A percentile compares a stretch with the other conserved stretches of the same genome.
These are phyloP conservation scores for Talaromyces sp. DNA, from an alignment of 2,329 filamentous ascomycete genomes.

Conservation along the genomic window DNA sequence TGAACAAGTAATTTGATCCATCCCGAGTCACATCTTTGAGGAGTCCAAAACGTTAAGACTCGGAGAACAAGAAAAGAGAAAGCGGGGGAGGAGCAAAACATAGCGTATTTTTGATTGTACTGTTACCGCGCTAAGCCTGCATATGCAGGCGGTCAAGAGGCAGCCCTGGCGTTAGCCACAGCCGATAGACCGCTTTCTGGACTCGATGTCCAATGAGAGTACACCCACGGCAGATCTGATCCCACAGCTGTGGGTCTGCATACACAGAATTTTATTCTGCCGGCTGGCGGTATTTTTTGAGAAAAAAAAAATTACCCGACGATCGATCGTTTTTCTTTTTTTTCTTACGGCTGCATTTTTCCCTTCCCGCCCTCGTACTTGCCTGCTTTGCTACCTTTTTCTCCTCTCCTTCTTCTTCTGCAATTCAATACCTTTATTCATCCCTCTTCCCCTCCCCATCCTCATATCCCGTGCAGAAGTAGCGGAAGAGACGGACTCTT, in stretches of 20 bases:
- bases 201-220: conserved; percentile 20
- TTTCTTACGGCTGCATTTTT: conserved; percentile 5
- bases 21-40: neutral
- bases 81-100: conserved; percentile 1
- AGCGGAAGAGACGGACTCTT: conserved; percentile 19
- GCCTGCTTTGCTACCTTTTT: conserved; percentile 3
- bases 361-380: conserved; percentile 17
- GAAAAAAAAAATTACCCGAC: neutral
- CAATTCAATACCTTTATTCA: conserved; percentile 6
- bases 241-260: conserved; percentile 7
- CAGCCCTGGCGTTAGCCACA: neutral
- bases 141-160: conserved; percentile 7
- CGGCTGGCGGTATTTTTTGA: neutral
- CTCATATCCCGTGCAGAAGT: conserved; percentile 25
- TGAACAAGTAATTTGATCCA: neutral
- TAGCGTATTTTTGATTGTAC: neutral
- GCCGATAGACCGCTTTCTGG: neutral
- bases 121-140: neutral
- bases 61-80: neutral
- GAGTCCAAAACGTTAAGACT: neutral
- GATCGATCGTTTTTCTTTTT: neutral
- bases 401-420: conserved; percentile 17
- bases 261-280: conserved; percentile 24
- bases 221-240: conserved; percentile 15
- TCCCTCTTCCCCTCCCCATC: conserved; percentile 18